phyloP scores from a whole-genome alignment of 768 basidiomycete species.

The Tulasnella sp. region DNA sequence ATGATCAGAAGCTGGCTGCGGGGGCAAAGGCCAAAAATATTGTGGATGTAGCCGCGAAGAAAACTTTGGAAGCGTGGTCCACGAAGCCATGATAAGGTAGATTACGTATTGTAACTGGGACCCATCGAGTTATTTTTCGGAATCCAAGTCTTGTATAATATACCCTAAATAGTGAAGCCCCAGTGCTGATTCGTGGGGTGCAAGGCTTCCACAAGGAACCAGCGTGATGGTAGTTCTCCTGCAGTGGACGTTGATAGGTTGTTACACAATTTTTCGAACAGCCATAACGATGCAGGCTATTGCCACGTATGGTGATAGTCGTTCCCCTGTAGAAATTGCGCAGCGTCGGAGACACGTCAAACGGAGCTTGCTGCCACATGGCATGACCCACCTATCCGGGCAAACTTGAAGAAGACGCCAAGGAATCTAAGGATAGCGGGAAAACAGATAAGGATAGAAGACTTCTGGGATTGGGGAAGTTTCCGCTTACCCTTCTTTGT shows the following conservation, averaged over 20 bases:
- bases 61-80: conserved; percentile 38
- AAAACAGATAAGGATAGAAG: neutral
- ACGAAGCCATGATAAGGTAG: conserved; percentile 5
- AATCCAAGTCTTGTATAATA: conserved; percentile 5
- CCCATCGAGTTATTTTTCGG: neutral
- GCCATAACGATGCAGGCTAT: conserved; percentile 93
- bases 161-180: neutral
- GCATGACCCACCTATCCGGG: conserved; percentile 75
- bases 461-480: conserved; percentile 19
- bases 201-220: neutral
- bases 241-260: neutral
- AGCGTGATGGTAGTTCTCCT: too few relatives aligned
- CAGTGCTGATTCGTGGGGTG: neutral
- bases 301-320: conserved; percentile 92
- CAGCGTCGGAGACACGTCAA: neutral
- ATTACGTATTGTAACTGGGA: conserved; percentile 1
- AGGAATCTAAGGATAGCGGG: conserved; percentile 51
- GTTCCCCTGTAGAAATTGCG: conserved; percentile 55
- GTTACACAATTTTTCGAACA: conserved; percentile 34
- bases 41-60: conserved; percentile 36
- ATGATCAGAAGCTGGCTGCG: neutral
- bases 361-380: neutral
- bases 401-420: conserved; percentile 91
- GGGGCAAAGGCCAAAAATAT: conserved; percentile 26
- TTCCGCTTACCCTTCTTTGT: conserved; percentile 67